Percentiles rank a stretch among this genome's conserved stretches.
Conservation (phyloP, 2,329 filamentous ascomycete genomes). For the Golovinomyces cichoracearum region DNA sequence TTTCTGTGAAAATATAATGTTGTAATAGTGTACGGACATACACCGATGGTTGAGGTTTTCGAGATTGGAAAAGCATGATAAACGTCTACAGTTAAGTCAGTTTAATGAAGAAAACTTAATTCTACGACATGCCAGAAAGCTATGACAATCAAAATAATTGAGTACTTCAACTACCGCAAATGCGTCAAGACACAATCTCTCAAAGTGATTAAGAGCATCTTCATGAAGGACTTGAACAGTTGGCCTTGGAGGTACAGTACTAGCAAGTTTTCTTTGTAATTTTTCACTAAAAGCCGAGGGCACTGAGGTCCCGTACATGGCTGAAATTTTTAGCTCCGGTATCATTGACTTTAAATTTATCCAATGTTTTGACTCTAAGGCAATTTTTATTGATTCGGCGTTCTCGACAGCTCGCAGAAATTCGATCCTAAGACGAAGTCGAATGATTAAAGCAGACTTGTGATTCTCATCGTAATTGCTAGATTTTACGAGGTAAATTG, state of each 20-base stretch:
- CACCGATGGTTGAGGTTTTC: constrained; percentile 57
- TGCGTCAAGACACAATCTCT: constrained; percentile 45
- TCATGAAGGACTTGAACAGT: constrained; percentile 55
- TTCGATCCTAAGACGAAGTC: constrained; percentile 39
- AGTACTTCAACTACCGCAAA: constrained; percentile 41
- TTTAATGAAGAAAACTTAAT: constrained; percentile 2
- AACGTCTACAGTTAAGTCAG: constrained; percentile 29
- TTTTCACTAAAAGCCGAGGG: constrained; percentile 70
- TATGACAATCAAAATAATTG: constrained; percentile 40
- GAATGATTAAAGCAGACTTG: constrained; percentile 30
- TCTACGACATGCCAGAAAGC: constrained; percentile 31
- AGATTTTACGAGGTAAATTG: constrained; percentile 10
- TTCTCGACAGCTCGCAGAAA: constrained; percentile 29
- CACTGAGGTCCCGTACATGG: constrained; percentile 35
- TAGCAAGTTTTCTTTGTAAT: constrained; percentile 72
- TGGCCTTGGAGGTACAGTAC: constrained; percentile 74
- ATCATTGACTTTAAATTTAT: constrained; percentile 20
- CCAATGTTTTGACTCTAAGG: constrained; percentile 19
- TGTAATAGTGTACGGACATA: constrained; percentile 64
- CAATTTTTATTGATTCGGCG: constrained; percentile 23
- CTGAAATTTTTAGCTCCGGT: constrained; percentile 30
- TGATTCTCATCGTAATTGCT: constrained; percentile 14
- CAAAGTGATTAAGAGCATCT: constrained; percentile 44
- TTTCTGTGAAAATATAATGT: constrained; percentile 46
- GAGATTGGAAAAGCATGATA: constrained; percentile 45